Percentiles rank a stretch among this genome's conserved stretches.
Conservation (phyloP, 495 filamentous ascomycete genomes). For the Talaromyces adpressus region DNA sequence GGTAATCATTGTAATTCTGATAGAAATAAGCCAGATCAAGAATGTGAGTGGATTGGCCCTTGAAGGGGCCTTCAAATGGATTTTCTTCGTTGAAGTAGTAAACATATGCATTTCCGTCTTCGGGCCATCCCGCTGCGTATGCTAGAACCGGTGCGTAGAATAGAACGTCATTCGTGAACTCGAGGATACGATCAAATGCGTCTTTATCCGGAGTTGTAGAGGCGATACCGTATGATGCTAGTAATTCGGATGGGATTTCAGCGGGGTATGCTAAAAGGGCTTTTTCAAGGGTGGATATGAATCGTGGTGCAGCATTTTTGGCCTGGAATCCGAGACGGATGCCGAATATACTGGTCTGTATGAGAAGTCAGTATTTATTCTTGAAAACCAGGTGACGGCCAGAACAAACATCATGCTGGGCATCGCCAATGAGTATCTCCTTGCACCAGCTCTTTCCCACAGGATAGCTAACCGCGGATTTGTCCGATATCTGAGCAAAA, state of each 20-base stretch:
- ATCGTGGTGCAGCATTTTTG: constrained; percentile 22
- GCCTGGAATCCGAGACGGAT: constrained; percentile 19
- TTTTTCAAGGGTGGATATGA: constrained; percentile 19
- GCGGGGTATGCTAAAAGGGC: constrained; percentile 14
- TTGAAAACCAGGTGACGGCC: not conserved
- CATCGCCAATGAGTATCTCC: constrained; percentile 36
- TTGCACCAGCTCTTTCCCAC: constrained; percentile 26
- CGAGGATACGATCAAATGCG: constrained; percentile 24
- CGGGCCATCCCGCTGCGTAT: constrained; percentile 23
- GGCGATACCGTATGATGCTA: constrained; percentile 24
- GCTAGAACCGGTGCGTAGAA: constrained; percentile 31
- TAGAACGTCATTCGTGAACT: constrained; percentile 30
- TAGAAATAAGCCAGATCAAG: constrained; percentile 41
- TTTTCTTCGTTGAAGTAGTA: constrained; percentile 45
- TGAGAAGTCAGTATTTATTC: not conserved
- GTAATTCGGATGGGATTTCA: constrained; percentile 16
- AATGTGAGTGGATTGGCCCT: constrained; percentile 33
- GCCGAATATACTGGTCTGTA: constrained; percentile 21
- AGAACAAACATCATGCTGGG: constrained; percentile 31
- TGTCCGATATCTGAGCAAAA: constrained; percentile 15
- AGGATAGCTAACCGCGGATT: constrained; percentile 14
- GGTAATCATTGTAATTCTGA: constrained; percentile 34
- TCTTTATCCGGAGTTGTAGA: constrained; percentile 22
- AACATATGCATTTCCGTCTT: constrained; percentile 29
- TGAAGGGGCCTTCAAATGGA: constrained; percentile 40